Evolutionary conservation across 176 grass and related monocot species (phyloP), one percentile per base, ranked within the genome.

Genomic region (Zoysia japonica): DNA sequence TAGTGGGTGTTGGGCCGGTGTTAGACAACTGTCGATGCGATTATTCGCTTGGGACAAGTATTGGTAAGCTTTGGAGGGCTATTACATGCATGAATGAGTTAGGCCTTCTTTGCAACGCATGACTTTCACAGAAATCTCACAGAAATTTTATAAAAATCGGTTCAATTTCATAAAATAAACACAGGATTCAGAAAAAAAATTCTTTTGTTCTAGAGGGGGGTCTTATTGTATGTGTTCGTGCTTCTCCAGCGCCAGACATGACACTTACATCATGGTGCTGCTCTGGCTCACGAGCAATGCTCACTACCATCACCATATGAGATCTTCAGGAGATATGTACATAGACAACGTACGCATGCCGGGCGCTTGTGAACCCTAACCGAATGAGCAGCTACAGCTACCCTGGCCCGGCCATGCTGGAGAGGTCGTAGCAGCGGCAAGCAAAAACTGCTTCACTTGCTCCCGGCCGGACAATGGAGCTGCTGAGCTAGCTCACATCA

Each of bases 31-130:
- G 28, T 48, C 3, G 2, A 81, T 68, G 35, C 6, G 60, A 61
- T 70, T 74, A 62, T 88, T 79, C 46, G 0, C 12, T 52, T 28
- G 65, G n/a, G 47, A 54, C 65, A 9, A 66, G 16, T 19, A 56
- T 54, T 79, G 65, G 65, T 20, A 9, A 68, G 12, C 5, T 39
- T 14, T 54, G 47, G 76, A 20, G 50, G 69, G 12, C 14, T 68
- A 28, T 28, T 28, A 13, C 13, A 67, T 72, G 53, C 62, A 48
- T 73, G 44, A 47, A 62, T 37, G 74, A 64, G 13, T 41, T 28
- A 28, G 28, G 28, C 28, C 28, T 28, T 0, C 28, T 28, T 28
- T 28, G 28, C 0, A 28, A 28, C 28, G 28, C 28, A 28, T 28
- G 28, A 28, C 28, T 28, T 28, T 28, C 28, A 28, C 28, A 28